phyloP scores from a whole-genome alignment of 2,329 filamentous ascomycete species.

The Xylaria sp. region DNA sequence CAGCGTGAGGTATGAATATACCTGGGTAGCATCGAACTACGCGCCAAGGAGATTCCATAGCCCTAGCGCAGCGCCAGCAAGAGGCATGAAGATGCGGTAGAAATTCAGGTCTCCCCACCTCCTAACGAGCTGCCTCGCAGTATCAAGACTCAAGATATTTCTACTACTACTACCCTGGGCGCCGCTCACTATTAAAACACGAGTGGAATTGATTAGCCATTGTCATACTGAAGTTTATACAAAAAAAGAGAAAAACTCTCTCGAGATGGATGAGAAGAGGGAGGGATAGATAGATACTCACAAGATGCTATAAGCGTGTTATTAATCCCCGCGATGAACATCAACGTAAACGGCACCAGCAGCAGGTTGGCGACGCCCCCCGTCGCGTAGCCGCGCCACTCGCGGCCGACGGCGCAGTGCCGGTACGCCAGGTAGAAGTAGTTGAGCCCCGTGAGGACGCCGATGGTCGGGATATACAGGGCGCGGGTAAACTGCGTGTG shows the following conservation, averaged over 20 bases:
- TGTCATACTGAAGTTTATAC: no score
- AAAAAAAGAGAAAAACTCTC: no score
- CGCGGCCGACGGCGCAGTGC: constrained; percentile 30
- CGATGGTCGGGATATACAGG: constrained; percentile 40
- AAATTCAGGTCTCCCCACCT: constrained; percentile 42
- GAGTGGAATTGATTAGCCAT: background rate
- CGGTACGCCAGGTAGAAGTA: constrained; percentile 43
- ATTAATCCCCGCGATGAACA: constrained; percentile 42
- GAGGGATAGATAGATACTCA: background rate
- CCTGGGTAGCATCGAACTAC: constrained; percentile 5
- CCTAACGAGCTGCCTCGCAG: constrained; percentile 35
- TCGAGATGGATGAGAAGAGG: no score
- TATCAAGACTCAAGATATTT: constrained; percentile 32
- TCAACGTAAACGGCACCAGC: constrained; percentile 40
- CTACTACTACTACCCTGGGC: constrained; percentile 25
- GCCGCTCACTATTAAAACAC: no score
- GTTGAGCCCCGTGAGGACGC: constrained; percentile 38
- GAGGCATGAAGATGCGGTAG: constrained; percentile 40
- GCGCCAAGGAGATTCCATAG: constrained; percentile 44
- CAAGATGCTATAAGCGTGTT: constrained; percentile 33
- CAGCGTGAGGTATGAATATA: background rate
- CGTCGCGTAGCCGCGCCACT: constrained; percentile 45
- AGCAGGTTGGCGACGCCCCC: constrained; percentile 42
- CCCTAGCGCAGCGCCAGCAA: constrained; percentile 40
- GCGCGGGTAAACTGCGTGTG: constrained; percentile 41